Evolutionary conservation across 768 basidiomycete species (phyloP), one percentile per base, ranked within the genome.

Genomic region (Leccinum longicurvipes): DNA sequence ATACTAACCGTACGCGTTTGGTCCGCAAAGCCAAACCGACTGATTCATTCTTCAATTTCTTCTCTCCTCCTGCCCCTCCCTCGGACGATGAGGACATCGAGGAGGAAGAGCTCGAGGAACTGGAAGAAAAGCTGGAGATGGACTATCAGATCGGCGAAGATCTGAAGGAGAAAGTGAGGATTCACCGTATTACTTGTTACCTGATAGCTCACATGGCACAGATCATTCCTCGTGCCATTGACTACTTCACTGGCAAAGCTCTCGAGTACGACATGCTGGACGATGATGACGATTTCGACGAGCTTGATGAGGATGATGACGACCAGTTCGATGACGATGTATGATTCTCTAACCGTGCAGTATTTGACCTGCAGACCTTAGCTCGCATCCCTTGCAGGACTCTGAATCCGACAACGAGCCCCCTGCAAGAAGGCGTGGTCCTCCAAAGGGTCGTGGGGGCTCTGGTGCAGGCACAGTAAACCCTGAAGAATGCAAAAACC

Each of bases 11-110:
- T 59, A 92, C 87, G 1, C 87, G 89, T 58, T 76, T 91, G 32
- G 84, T 89, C 41, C 82, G 86, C 74, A 98, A 98, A 77, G 87
- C 90, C 6, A 86, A 83, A 62, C 91, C 93, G 9, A 86, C 90
- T 6, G 91, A 95, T 31, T 98, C 96, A 14, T 98, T 99, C 82
- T 99, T 99, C 87, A 93, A 93, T 82, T 99, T 98, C 77, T 99
- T 99, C 83, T 76, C 77, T 51, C 92, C 93, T 10, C 93, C 92
- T 15, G 71, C 77, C 23, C 84, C 88, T 3, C 90, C 91, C 3
- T 70, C 80, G 6, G 84, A 88, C 11, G 89, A 91, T 56, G 71
- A 69, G 0, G 91, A 93, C 3, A 76, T 90, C 19, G 91, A 91
- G 0, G 88, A 87, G 2, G 90, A 93, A 0, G 91, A 92, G 23